A percentile compares a stretch with the other conserved stretches of the same genome.
These are phyloP conservation scores for Lenwebbia sp. DNA, from an alignment of 345 rosid species.

Conservation along the genomic window DNA sequence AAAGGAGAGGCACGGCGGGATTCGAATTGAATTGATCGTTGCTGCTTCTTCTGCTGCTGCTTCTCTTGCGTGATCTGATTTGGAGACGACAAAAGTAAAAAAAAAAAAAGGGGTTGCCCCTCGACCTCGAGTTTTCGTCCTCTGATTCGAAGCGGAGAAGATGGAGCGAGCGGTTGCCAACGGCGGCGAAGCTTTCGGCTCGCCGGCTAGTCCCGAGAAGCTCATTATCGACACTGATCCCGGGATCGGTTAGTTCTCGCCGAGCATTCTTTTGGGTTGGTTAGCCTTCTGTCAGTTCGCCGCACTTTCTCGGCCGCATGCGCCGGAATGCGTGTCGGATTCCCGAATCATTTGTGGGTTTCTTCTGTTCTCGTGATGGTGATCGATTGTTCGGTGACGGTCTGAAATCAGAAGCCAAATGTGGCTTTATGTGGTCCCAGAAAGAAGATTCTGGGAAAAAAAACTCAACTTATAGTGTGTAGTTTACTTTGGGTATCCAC, in stretches of 20 bases:
- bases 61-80: neutral
- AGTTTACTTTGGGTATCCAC: neutral
- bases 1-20: neutral
- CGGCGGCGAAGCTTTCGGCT: slow-evolving; percentile 11
- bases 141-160: neutral
- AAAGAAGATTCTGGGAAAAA: neutral
- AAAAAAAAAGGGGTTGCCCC: too few species aligned
- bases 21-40: neutral
- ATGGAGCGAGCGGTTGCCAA: neutral
- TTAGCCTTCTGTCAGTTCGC: neutral
- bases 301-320: neutral
- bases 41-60: neutral
- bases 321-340: neutral
- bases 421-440: neutral
- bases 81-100: neutral
- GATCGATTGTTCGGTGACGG: neutral
- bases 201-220: slow-evolving; percentile 29
- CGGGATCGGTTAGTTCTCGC: slow-evolving; percentile 65
- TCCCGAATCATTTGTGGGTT: neutral
- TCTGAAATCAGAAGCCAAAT: neutral
- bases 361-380: neutral
- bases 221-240: slow-evolving; percentile 98
- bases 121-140: neutral
- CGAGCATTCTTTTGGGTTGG: neutral
- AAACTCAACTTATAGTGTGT: neutral